Conservation (phyloP, 2,329 filamentous ascomycete genomes). For the Furcasterigmium furcatum region DNA sequence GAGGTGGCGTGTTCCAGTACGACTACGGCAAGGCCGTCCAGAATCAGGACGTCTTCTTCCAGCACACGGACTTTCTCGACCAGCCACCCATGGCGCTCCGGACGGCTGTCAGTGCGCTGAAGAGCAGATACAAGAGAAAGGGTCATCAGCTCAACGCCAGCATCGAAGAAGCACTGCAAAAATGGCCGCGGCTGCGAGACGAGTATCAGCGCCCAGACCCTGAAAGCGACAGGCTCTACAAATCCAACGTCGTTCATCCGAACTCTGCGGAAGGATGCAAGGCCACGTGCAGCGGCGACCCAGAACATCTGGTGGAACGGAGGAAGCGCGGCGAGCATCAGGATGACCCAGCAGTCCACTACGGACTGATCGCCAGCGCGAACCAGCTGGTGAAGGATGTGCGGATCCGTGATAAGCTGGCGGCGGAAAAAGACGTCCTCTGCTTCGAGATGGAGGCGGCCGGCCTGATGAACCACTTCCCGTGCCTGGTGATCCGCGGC, state of each 20-base stretch:
- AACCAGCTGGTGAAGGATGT: slow-evolving; percentile 33
- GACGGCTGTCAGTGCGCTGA: slow-evolving; percentile 8
- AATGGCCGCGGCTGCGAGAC: slow-evolving; percentile 5
- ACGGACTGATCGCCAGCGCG: slow-evolving; percentile 23
- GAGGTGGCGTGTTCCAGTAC: slow-evolving; percentile 19
- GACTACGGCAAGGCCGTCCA: slow-evolving; percentile 19
- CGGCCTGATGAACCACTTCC: slow-evolving; percentile 19
- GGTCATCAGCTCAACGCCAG: slow-evolving; percentile 12
- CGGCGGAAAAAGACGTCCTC: slow-evolving; percentile 6
- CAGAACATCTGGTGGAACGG: background rate
- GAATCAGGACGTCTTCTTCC: slow-evolving; percentile 4
- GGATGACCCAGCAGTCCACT: slow-evolving; percentile 14
- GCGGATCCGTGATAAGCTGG: slow-evolving; percentile 21
- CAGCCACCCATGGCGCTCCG: slow-evolving; percentile 12
- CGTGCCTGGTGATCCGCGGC: slow-evolving; percentile 32
- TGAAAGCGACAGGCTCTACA: slow-evolving; percentile 2
- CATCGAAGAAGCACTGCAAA: slow-evolving; percentile 4
- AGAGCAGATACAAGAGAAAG: slow-evolving; percentile 4
- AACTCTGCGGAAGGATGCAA: background rate
- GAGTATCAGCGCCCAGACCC: slow-evolving; percentile 8
- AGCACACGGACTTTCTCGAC: slow-evolving; percentile 10
- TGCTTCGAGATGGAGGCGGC: slow-evolving; percentile 29
- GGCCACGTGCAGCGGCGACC: background rate
- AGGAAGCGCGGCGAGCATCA: slow-evolving; percentile 4
- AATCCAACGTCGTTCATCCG: background rate